Evolutionary conservation across 306 rosid species (phyloP).

Genomic region (Fragaria iinumae): DNA sequence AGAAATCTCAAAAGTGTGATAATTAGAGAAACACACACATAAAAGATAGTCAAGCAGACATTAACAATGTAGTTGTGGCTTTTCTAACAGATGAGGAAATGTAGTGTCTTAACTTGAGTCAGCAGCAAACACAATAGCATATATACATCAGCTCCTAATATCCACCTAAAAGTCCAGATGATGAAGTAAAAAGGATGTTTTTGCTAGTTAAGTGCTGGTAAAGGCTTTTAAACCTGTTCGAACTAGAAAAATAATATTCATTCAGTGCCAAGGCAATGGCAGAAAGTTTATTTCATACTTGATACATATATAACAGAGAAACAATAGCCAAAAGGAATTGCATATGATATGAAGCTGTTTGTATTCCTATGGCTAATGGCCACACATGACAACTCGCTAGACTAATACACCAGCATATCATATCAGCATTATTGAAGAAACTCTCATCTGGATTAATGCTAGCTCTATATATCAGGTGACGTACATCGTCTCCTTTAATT

Average conservation of each 20-base stretch:
- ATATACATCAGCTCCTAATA: background rate
- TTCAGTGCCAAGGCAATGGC: background rate
- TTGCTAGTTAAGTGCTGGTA: background rate
- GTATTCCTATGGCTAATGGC: background rate
- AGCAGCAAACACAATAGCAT: background rate
- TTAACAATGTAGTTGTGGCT: background rate
- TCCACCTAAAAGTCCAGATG: background rate
- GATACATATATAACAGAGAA: conserved; percentile 1
- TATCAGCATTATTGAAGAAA: conserved; percentile 28
- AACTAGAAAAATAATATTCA: background rate
- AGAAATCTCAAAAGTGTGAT: conserved; percentile 4
- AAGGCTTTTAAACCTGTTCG: background rate
- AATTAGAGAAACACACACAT: background rate
- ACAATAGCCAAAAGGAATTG: conserved; percentile 20
- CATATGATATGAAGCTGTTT: conserved; percentile 6
- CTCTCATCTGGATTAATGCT: conserved; percentile 19
- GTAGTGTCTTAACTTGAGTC: conserved; percentile 6
- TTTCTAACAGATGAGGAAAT: background rate
- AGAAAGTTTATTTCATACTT: conserved; percentile 29
- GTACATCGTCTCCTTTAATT: conserved; percentile 14
- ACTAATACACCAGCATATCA: conserved; percentile 3
- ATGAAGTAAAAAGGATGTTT: background rate
- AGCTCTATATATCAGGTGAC: conserved; percentile 18
- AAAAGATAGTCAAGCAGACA: background rate
- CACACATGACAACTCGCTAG: conserved; percentile 14